Evolutionary conservation across 257 asterid genomes (phyloP).

Genomic region (Nemophila menziesii): DNA sequence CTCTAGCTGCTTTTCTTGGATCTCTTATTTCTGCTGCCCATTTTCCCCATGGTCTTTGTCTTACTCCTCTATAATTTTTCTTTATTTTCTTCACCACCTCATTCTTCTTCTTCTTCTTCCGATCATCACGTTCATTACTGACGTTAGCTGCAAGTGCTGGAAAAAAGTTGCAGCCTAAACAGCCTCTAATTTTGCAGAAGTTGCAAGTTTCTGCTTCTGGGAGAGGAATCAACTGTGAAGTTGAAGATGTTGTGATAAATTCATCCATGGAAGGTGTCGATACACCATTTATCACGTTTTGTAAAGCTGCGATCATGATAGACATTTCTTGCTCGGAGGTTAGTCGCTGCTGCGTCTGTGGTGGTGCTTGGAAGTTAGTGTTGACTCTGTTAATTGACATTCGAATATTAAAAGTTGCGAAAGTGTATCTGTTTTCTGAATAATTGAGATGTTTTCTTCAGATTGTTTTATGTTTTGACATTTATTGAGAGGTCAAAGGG

Average conservation of each 20-base stretch:
- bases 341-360: slow-evolving; percentile 11
- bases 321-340: slow-evolving; percentile 45
- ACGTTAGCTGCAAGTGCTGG: neutral
- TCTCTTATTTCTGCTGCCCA: slow-evolving; percentile 94
- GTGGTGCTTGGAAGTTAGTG: neutral
- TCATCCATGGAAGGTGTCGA: neutral
- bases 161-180: slow-evolving; percentile 66
- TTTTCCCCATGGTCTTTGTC: slow-evolving; percentile 95
- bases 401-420: slow-evolving; percentile 34
- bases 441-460: neutral
- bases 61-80: slow-evolving; percentile 80
- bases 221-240: slow-evolving; percentile 14
- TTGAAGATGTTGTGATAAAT: slow-evolving; percentile 1
- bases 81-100: slow-evolving; percentile 29
- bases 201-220: slow-evolving; percentile 42
- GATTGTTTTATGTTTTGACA: neutral
- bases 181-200: slow-evolving; percentile 48
- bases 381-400: slow-evolving; percentile 35
- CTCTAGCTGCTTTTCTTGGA: slow-evolving; percentile 73
- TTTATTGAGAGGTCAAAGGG: slow-evolving; percentile 21
- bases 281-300: slow-evolving; percentile 42
- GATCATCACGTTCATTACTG: no score
- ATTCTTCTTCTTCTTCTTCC: slow-evolving; percentile 21
- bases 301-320: slow-evolving; percentile 51
- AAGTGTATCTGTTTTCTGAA: neutral